Conservation (phyloP, 2,329 filamentous ascomycete genomes). For the Talaromyces marneffei region DNA sequence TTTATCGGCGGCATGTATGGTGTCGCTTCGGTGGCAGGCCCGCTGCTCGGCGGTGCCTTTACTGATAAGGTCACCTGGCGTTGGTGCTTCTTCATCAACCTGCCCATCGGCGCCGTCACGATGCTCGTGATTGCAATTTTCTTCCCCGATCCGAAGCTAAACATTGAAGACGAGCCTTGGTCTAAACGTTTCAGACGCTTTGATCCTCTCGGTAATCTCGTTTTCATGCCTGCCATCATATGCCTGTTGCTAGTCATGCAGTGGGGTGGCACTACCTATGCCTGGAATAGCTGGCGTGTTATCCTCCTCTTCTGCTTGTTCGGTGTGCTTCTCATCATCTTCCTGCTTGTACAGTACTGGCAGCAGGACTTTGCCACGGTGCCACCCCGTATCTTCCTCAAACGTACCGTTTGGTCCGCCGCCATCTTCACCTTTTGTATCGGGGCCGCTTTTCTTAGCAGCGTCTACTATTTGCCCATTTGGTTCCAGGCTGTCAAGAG, state of each 20-base stretch:
- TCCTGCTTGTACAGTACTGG: constrained; percentile 29
- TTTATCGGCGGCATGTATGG: constrained; percentile 15
- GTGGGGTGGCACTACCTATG: constrained; percentile 33
- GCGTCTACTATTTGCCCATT: constrained; percentile 44
- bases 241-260: constrained; percentile 47
- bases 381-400: constrained; percentile 39
- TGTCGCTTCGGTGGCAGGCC: constrained; percentile 15
- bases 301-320: constrained; percentile 48
- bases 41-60: constrained; percentile 11
- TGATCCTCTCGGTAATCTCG: constrained; percentile 39
- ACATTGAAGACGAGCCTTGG: constrained; percentile 19
- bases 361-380: constrained; percentile 38
- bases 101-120: constrained; percentile 30
- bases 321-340: constrained; percentile 43
- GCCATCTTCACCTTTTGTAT: constrained; percentile 36
- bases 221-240: constrained; percentile 44
- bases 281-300: constrained; percentile 42
- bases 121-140: constrained; percentile 29
- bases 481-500: constrained; percentile 39
- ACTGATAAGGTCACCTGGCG: constrained; percentile 30
- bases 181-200: constrained; percentile 27
- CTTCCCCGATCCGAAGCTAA: constrained; percentile 22
- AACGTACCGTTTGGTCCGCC: constrained; percentile 40
- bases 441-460: neutral
- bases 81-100: constrained; percentile 33